phyloP scores from a whole-genome alignment of 768 basidiomycete genomes.

The Gloeopeniophorella convolvens region DNA sequence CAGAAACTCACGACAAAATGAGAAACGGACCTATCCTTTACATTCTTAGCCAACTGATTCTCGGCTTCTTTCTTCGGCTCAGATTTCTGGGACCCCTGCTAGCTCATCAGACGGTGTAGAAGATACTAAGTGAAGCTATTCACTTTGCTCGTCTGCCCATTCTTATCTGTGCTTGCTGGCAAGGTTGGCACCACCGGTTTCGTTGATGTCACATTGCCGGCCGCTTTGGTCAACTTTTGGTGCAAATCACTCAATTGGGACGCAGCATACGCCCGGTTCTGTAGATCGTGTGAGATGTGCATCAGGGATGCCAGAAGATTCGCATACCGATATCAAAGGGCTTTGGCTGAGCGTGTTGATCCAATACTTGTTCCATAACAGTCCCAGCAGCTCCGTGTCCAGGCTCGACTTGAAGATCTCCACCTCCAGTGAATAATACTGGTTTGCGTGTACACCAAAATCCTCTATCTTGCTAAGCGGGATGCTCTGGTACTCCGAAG shows the following conservation, averaged over 20 bases:
- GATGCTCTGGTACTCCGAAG: conserved; percentile 92
- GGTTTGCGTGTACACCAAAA: conserved; percentile 96
- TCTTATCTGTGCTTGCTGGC: conserved; percentile 42
- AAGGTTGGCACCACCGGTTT: conserved; percentile 45
- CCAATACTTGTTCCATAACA: conserved; percentile 99
- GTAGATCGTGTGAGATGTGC: not conserved
- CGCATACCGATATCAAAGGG: conserved; percentile 83
- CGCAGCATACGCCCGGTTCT: conserved; percentile 94
- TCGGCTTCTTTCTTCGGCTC: conserved; percentile 80
- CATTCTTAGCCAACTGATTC: conserved; percentile 80
- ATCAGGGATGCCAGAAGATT: not conserved
- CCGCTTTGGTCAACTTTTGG: conserved; percentile 78
- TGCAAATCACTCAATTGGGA: conserved; percentile 87
- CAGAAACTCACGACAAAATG: not conserved
- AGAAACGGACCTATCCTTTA: conserved; percentile 63
- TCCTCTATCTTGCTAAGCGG: conserved; percentile 97
- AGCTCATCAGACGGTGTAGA: not conserved
- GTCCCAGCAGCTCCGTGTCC: conserved; percentile 80
- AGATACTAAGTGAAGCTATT: not conserved
- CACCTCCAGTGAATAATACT: conserved; percentile 92
- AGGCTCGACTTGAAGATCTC: conserved; percentile 91
- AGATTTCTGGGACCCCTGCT: conserved; percentile 32
- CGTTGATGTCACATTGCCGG: conserved; percentile 48
- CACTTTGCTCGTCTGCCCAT: conserved; percentile 44
- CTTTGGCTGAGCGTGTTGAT: conserved; percentile 94